Evolutionary conservation across 768 basidiomycete species (phyloP), one percentile per base, ranked within the genome.

Genomic region (Panaeolus cyanescens): DNA sequence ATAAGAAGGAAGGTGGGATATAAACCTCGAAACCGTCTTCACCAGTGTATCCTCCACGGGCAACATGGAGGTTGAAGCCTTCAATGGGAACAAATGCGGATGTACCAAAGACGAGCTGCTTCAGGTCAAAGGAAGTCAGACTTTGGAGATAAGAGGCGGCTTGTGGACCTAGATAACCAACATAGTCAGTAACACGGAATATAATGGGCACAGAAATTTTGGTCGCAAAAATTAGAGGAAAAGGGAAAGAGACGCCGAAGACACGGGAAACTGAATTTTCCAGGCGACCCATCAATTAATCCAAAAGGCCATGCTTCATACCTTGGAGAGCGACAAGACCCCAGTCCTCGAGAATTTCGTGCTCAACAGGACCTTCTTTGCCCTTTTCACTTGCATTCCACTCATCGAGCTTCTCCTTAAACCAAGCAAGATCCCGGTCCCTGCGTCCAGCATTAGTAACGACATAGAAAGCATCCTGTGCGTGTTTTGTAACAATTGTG

Each of bases 21-120:
- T 64, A 60, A 25, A 88, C 95, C 83, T 99, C 97, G 66, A 99
- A 99, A 0, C 97, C 97, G 74, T 99, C 97, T 76, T 99, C 97
- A 10, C 97, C 97, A 0, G 97, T 99, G 76, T 99, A 99, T 4
- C 97, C 97, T 30, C 95, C 93, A 15, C 97, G 87, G 7, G 95
- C 92, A 31, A 99, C 86, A 70, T 99, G 95, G 33, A 93, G 83
- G 70, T 87, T 88, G 66, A 88, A 85, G 3, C 87, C 89, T 61
- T 89, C 89, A 39, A 97, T 82, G 0, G 90, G 86, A 8, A 93
- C 83, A 70, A 87, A 94, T 0, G 91, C 89, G 19, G 92, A 90
- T 63, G 85, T 88, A 36, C 95, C 95, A 68, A 99, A 98, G 28
- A 89, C 90, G 55, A 99, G 77, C 37, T 80, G 76, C 20, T 77